Base-by-base conservation (phyloP, 2,329 filamentous ascomycete genomes). In the Didymella exigua region DNA sequence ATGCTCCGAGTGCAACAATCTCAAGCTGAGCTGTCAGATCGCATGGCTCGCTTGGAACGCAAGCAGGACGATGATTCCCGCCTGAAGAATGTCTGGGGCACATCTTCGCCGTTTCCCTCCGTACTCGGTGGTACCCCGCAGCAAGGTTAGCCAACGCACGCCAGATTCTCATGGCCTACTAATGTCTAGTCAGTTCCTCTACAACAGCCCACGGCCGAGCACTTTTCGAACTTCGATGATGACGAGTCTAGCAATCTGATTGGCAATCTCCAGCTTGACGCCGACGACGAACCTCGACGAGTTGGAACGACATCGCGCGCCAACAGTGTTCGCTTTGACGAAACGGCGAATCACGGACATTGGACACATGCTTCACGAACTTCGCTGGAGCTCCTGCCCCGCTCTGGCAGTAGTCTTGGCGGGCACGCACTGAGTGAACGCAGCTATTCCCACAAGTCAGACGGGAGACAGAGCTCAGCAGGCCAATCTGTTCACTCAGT, bases 271-370 rank as follows among this genome's bases (percentile, higher is more conserved):
- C 90, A 93, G 55, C 81, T 98, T 6, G 93, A 96, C 61, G 84
- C 88, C 5, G 93, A 96, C 59, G 92, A 98, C 59, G 89, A 93
- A 70, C 90, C 90, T 27, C 87, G 91, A 53, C 86, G 91, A 31
- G 86, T 93, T 60, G 91, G 95, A 49, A 91, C 90, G 18, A 89
- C 91, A 16, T 99, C 95, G 16, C 85, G 95, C 65, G 93, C 95
- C 42, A 98, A 98, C 73, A 98, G 95, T 71, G 95, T 99, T 64
- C 90, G 95, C 31, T 99, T 99, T 68, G 95, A 98, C 71, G 93
- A 98, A 73, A 96, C 91, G 70, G 93, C 93, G 13, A 86, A 96
- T 65, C 92, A 96, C 66, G 89, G 91, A 42, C 92, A 92, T 73
- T 96, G 95, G 85, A 88, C 88, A 31, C 91, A 96, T 69, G 86